Evolutionary conservation across 1,284 basidiomycete species (phyloP).

Genomic region (Ganoderma multipileum): DNA sequence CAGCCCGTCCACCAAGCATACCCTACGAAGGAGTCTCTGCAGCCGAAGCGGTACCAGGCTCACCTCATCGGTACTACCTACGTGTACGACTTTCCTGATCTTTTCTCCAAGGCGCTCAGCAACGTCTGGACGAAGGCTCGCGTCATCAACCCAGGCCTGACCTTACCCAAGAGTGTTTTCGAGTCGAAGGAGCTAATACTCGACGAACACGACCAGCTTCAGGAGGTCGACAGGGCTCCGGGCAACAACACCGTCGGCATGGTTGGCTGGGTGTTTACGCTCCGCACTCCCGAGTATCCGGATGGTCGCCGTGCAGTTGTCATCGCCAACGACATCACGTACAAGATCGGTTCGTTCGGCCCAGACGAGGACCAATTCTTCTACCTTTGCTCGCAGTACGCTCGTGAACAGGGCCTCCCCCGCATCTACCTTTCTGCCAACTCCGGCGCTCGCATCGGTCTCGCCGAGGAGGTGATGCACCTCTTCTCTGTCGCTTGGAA

Average conservation of each 20-base stretch:
- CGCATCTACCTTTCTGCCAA: slow-evolving; percentile 98
- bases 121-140: slow-evolving; percentile 89
- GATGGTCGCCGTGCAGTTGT: slow-evolving; percentile 88
- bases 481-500: slow-evolving; percentile 95
- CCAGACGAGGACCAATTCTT: slow-evolving; percentile 97
- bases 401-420: slow-evolving; percentile 87
- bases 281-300: slow-evolving; percentile 94
- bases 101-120: slow-evolving; percentile 96
- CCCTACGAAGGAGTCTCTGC: slow-evolving; percentile 97
- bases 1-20: slow-evolving; percentile 94
- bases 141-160: slow-evolving; percentile 68
- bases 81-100: slow-evolving; percentile 98
- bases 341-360: slow-evolving; percentile 98
- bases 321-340: slow-evolving; percentile 98
- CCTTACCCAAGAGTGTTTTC: slow-evolving; percentile 80
- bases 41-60: slow-evolving; percentile 99
- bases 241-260: slow-evolving; percentile 97
- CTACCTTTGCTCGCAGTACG: slow-evolving; percentile 93
- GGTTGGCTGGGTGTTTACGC: slow-evolving; percentile 97
- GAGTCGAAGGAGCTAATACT: slow-evolving; percentile 91
- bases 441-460: slow-evolving; percentile 95
- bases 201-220: slow-evolving; percentile 91
- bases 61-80: slow-evolving; percentile 99
- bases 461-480: slow-evolving; percentile 92
- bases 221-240: slow-evolving; percentile 90